phyloP scores from a whole-genome alignment of 768 basidiomycete genomes.

The Suillus luteus region DNA sequence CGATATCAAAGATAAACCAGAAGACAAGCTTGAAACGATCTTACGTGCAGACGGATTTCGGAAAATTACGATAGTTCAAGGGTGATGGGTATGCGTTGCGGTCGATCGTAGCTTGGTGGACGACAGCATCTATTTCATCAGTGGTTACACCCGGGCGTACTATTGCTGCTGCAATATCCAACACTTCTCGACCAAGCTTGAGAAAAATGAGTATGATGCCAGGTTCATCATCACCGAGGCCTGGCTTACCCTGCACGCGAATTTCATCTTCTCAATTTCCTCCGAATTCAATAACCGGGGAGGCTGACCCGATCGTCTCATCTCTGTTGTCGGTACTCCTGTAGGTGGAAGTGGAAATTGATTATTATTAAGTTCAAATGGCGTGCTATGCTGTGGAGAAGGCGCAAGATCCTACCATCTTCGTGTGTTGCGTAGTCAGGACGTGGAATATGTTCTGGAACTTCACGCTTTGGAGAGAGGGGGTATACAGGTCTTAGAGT shows the following conservation, averaged over 20 bases:
- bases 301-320: conserved; percentile 56
- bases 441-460: conserved; percentile 81
- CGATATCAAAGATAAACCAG: conserved; percentile 10
- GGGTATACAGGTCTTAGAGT: conserved; percentile 82
- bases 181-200: conserved; percentile 88
- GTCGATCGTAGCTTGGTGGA: conserved; percentile 90
- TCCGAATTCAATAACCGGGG: conserved; percentile 66
- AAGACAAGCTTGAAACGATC: conserved; percentile 33
- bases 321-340: conserved; percentile 66
- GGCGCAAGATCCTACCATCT: conserved; percentile 50
- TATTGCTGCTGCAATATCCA: conserved; percentile 86
- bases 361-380: conserved; percentile 22
- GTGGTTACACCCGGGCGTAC: conserved; percentile 93
- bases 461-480: conserved; percentile 70
- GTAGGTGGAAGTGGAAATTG: conserved; percentile 17
- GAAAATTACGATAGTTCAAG: conserved; percentile 86
- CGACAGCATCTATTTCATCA: conserved; percentile 91
- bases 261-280: conserved; percentile 90
- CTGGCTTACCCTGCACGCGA: conserved; percentile 72
- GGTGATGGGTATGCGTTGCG: conserved; percentile 93
- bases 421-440: conserved; percentile 80
- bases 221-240: conserved; percentile 6
- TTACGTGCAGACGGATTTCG: conserved; percentile 96
- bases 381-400: conserved; percentile 32
- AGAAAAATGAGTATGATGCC: conserved; percentile 5